Percentiles rank a stretch among this genome's conserved stretches.
Evolutionary conservation across 495 filamentous ascomycete genomes (phyloP).

Genomic region (Trichocladium uniseriatum): DNA sequence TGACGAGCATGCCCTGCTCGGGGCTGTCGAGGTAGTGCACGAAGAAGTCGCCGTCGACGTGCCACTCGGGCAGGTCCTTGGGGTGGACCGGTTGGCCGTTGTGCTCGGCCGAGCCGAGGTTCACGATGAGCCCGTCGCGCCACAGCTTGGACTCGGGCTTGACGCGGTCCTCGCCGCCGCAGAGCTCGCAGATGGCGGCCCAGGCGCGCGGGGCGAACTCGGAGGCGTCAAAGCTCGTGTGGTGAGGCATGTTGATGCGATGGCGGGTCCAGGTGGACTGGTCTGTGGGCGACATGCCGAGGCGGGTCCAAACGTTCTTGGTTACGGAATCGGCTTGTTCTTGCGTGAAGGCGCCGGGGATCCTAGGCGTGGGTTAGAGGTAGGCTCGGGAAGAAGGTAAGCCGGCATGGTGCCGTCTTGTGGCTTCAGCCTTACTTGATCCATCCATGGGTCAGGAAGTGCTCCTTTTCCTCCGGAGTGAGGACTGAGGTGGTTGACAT

Average conservation of each 20-base stretch:
- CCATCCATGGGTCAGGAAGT: constrained; percentile 60
- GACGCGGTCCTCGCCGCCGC: constrained; percentile 56
- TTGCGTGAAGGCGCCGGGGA: constrained; percentile 43
- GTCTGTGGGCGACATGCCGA: constrained; percentile 58
- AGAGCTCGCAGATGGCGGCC: constrained; percentile 60
- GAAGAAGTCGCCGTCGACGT: constrained; percentile 72
- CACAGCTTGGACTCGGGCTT: constrained; percentile 42
- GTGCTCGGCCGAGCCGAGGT: constrained; percentile 52
- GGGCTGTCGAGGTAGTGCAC: constrained; percentile 65
- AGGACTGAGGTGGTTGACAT: constrained; percentile 36
- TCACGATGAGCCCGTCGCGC: constrained; percentile 65
- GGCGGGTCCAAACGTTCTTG: constrained; percentile 53
- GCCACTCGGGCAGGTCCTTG: constrained; percentile 52
- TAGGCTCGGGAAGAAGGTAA: neutral
- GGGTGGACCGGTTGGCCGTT: constrained; percentile 43
- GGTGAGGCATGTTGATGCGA: constrained; percentile 56
- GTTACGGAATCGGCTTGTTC: constrained; percentile 51
- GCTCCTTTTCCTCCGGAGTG: constrained; percentile 50
- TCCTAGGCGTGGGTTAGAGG: constrained; percentile 12
- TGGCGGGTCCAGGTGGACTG: constrained; percentile 56
- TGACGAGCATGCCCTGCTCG: constrained; percentile 63
- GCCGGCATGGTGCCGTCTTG: too few species aligned
- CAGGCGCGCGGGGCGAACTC: constrained; percentile 59
- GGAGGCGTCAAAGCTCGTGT: constrained; percentile 44
- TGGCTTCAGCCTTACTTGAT: constrained; percentile 43